Base-by-base conservation (phyloP, 768 basidiomycete genomes). In the Amanita rubescens region DNA sequence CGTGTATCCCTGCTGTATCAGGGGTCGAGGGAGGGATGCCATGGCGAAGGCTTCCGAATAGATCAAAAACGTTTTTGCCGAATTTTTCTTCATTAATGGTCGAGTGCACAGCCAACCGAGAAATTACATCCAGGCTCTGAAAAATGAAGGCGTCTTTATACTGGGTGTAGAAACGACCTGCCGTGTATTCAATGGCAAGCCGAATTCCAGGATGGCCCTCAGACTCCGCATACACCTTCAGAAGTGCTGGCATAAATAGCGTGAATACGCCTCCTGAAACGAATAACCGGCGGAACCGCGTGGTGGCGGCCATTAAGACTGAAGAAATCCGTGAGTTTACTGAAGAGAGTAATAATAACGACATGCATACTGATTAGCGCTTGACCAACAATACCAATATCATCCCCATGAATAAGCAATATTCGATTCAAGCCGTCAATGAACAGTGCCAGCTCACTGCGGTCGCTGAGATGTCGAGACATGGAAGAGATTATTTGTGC, bases 351-450 rank as follows among this genome's bases (percentile, higher is more conserved):
- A 43, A n/a, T 33, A 47, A n/a, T 30, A 42, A 30, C 27, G 55
- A 20, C 25, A 27, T 32, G 58, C 80, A 60, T 59, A 89, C 87
- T 84, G 25, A 89, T 82, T 63, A 90, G 69, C 6, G 81, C 75
- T 56, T 88, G 87, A 34, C 77, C 75, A n/a, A 91, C 80, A 49
- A 90, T 80, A n/a, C 82, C 84, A 42, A 85, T 77, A 59, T 90
- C 88, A 59, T 82, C 76, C 3, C 85, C 83, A 66, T 90, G 87
- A 2, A 67, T 69, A 27, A 87, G 67, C 15, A 91, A 67, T 39
- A 86, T 82, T 5, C 78, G 76, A 64, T 87, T 90, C 17, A 90
- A 61, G 3, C 86, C 85, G 62, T 90, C 86, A 17, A 88, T 67
- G 10, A 87, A 72, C 20, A 81, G 60, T 0, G 79, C 79, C 14